These are phyloP conservation scores for Debaryomyces robertsiae DNA, from an alignment of 1,139 yeast genomes.

Conservation along the genomic window DNA sequence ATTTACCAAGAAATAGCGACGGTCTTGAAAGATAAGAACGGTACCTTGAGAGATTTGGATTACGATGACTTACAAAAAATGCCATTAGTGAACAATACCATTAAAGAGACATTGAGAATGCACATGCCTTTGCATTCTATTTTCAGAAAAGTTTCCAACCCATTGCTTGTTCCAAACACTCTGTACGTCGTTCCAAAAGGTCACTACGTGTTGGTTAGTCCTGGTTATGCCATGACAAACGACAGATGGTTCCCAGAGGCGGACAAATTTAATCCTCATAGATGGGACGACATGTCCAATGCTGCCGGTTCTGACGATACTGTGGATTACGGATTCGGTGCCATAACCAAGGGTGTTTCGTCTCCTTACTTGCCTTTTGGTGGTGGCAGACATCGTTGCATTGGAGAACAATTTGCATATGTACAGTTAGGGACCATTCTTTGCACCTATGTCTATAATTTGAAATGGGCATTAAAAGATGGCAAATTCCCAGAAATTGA, in stretches of 20 bases:
- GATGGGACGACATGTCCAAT: slow-evolving; percentile 72
- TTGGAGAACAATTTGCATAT: slow-evolving; percentile 98
- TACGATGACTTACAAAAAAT: slow-evolving; percentile 83
- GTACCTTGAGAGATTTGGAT: slow-evolving; percentile 54
- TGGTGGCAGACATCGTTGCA: slow-evolving; percentile 99
- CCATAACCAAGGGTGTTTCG: slow-evolving; percentile 91
- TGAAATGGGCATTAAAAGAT: slow-evolving; percentile 74
- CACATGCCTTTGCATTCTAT: slow-evolving; percentile 97
- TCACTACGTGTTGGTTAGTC: slow-evolving; percentile 87
- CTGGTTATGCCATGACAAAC: slow-evolving; percentile 84
- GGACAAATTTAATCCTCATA: slow-evolving; percentile 70
- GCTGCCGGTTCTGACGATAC: slow-evolving; percentile 42
- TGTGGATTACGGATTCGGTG: slow-evolving; percentile 94
- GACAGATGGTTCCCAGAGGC: slow-evolving; percentile 81
- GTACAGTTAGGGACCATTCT: slow-evolving; percentile 88
- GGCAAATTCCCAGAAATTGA: slow-evolving; percentile 73
- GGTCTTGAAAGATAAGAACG: slow-evolving; percentile 55
- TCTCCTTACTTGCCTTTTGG: slow-evolving; percentile 98
- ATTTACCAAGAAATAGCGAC: slow-evolving; percentile 70
- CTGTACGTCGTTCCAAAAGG: slow-evolving; percentile 84
- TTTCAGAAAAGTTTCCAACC: slow-evolving; percentile 84
- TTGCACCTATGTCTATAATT: slow-evolving; percentile 71
- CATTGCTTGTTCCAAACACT: slow-evolving; percentile 79
- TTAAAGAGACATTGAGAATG: slow-evolving; percentile 91
- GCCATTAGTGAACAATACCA: slow-evolving; percentile 77